phyloP scores from a whole-genome alignment of 2,329 filamentous ascomycete species.

The Ambrosiella beaveri region DNA sequence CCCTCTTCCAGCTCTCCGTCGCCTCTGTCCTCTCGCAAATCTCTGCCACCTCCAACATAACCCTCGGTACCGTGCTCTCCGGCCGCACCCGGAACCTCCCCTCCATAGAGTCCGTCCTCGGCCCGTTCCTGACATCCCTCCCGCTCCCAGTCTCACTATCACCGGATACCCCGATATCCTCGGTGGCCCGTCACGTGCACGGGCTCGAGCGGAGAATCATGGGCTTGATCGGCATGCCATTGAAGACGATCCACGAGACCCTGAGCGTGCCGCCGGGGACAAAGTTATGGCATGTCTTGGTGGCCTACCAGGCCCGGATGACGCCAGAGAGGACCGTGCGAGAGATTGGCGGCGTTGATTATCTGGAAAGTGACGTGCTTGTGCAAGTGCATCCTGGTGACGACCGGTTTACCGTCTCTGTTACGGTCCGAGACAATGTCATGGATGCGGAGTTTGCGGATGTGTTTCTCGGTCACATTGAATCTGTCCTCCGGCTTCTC shows the following conservation, averaged over 20 bases:
- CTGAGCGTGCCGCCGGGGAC: conserved; percentile 20
- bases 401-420: conserved; percentile 22
- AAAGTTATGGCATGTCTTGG: conserved; percentile 59
- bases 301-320: conserved; percentile 71
- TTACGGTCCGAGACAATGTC: conserved; percentile 28
- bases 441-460: conserved; percentile 39
- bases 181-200: conserved; percentile 49
- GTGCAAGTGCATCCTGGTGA: conserved; percentile 54
- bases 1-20: conserved; percentile 56
- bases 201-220: conserved; percentile 47
- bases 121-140: conserved; percentile 62
- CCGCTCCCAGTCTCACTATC: conserved; percentile 25
- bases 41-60: conserved; percentile 45
- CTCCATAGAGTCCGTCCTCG: conserved; percentile 55
- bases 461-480: conserved; percentile 43
- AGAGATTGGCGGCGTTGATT: conserved; percentile 47
- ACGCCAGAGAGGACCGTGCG: conserved; percentile 25
- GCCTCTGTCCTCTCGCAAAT: conserved; percentile 49
- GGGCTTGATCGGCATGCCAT: conserved; percentile 42
- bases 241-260: conserved; percentile 40
- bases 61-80: conserved; percentile 66
- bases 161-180: conserved; percentile 32
- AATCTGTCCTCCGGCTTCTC: conserved; percentile 26
- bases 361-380: conserved; percentile 58
- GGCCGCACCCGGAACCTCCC: conserved; percentile 57